Evolutionary conservation across 2,329 filamentous ascomycete genomes (phyloP).

Genomic region (Stagonosporopsis cucurbitacearum): DNA sequence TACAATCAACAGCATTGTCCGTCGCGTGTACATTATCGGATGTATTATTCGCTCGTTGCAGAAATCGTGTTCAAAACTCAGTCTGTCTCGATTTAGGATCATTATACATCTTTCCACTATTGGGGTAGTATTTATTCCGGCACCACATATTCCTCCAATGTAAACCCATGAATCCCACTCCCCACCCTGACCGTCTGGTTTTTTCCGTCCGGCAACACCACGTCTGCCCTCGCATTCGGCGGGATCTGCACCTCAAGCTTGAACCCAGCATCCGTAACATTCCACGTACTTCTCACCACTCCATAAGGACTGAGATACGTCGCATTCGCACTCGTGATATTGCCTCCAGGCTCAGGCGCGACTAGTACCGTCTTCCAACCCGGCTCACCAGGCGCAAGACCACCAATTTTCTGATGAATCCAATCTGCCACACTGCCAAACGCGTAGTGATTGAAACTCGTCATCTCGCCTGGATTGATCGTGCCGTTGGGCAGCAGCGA

Average conservation of each 20-base stretch:
- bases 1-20: neutral
- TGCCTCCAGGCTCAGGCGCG: constrained; percentile 43
- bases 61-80: neutral
- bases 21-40: neutral
- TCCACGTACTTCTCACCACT: constrained; percentile 34
- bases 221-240: neutral
- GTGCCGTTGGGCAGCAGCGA: constrained; percentile 53
- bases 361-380: constrained; percentile 52
- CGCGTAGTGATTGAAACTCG: constrained; percentile 60
- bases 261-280: constrained; percentile 6
- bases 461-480: constrained; percentile 57
- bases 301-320: constrained; percentile 44
- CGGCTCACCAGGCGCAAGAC: constrained; percentile 36
- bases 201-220: neutral
- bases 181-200: neutral
- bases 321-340: constrained; percentile 38
- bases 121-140: neutral
- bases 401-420: constrained; percentile 54
- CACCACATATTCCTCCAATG: neutral
- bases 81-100: too few species aligned
- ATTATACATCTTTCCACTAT: neutral
- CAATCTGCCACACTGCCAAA: constrained; percentile 58
- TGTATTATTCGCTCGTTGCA: neutral
- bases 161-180: neutral
- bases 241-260: neutral